Base-by-base conservation (phyloP, 345 rosid genomes). In the Geranium rotundifolium region DNA sequence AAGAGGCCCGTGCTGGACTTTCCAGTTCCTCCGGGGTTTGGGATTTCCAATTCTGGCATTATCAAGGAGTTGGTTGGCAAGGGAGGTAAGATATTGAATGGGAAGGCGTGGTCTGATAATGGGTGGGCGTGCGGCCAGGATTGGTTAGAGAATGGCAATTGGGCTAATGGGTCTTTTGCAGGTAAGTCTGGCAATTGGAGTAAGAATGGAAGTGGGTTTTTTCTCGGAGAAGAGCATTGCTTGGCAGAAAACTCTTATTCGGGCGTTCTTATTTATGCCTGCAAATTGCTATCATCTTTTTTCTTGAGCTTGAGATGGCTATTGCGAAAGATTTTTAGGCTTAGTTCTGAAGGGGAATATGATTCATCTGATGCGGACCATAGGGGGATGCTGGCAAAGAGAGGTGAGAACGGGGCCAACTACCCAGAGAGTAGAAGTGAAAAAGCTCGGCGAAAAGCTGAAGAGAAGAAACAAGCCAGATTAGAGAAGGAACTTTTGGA, bases 391-490 rank as follows among this genome's bases (percentile, higher is more conserved):
- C 70, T 87, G 80, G 63, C 90, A 72, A 84, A 81, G 73, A 85
- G 79, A 73, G 85, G 82, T 57, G 95, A 90, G 62, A 76, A 72
- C 65, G 96, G 85, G 64, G 54, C 67, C 17, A 82, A 56, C 75
- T 81, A 34, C 75, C 84, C 80, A 54, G 95, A 87, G 76, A 89
- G 90, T 71, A 89, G 85, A 80, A 76, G 78, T 50, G 98, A 92
- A 60, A 92, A 85, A 69, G 90, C 98, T 41, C 93, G 98, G 14
- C 82, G 97, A 77, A 92, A 92, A 75, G 98, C 98, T 39, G 98
- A 89, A 74, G 97, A 89, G 78, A 92, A 83, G 81, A 85, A 90
- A 75, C 97, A 89, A 68, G 98, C 97, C 74, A 83, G 98, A 82
- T 67, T 89, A 56, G 98, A 92, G 63, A 87, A 71, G 75, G 97